Conservation (phyloP, 371 early-diverging fungal genomes). For the Nosema muscidifuracis region DNA sequence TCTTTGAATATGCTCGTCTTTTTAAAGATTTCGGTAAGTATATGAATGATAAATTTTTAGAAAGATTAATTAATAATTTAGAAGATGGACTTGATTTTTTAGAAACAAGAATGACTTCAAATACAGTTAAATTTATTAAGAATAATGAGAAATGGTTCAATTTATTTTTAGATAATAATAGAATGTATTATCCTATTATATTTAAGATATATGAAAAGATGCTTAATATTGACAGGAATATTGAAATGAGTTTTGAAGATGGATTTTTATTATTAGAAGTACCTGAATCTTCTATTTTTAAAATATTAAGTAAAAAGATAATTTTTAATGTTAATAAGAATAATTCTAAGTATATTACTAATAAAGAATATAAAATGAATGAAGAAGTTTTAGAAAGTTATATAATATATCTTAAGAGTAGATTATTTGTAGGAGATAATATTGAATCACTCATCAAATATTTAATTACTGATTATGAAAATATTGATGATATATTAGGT, state of each 20-base stretch:
- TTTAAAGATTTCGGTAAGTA: conserved; percentile 54
- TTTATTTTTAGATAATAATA: conserved; percentile 23
- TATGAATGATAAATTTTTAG: conserved; percentile 52
- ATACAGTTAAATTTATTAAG: conserved; percentile 44
- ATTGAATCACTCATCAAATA: conserved; percentile 28
- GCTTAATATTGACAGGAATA: conserved; percentile 32
- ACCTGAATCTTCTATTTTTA: conserved; percentile 7
- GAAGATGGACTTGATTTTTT: conserved; percentile 44
- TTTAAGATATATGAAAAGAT: conserved; percentile 42
- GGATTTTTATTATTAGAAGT: conserved; percentile 25
- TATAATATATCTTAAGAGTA: conserved; percentile 41
- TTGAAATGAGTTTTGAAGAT: conserved; percentile 27
- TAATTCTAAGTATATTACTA: conserved; percentile 16
- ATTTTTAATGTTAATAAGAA: conserved; percentile 1
- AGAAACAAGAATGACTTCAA: conserved; percentile 6
- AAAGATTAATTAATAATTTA: conserved; percentile 42
- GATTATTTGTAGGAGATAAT: conserved; percentile 42
- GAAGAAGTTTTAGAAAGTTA: conserved; percentile 18
- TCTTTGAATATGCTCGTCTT: conserved; percentile 45
- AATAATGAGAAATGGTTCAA: conserved; percentile 51
- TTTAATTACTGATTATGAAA: conserved; percentile 34
- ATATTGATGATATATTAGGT: conserved; percentile 49
- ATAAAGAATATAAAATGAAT: conserved; percentile 25
- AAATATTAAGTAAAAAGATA: conserved; percentile 14
- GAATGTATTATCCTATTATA: not conserved